Conservation (phyloP, 2,329 filamentous ascomycete species). For the Botryosphaeria agaves region DNA sequence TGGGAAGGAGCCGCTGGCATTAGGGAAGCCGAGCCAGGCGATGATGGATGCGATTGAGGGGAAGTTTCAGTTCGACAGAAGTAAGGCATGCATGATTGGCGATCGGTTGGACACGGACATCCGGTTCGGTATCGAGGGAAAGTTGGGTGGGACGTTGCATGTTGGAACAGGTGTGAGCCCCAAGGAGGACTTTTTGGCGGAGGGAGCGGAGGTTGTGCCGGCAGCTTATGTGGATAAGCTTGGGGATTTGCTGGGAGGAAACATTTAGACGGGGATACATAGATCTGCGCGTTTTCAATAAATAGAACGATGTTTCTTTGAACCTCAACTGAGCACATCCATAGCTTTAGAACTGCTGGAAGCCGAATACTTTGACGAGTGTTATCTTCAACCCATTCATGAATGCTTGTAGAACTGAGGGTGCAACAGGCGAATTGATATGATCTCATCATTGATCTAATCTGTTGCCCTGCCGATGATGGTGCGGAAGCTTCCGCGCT, state of each 20-base stretch:
- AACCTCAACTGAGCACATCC: too few species aligned
- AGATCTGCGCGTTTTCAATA: too few species aligned
- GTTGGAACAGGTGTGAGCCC: slow-evolving; percentile 82
- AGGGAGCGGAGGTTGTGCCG: slow-evolving; percentile 52
- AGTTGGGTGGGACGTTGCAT: slow-evolving; percentile 75
- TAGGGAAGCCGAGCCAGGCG: slow-evolving; percentile 92
- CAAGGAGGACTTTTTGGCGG: slow-evolving; percentile 65
- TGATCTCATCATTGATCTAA: too few species aligned
- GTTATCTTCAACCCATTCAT: too few species aligned
- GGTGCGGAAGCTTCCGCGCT: too few species aligned
- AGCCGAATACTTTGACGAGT: too few species aligned
- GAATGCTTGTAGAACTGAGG: too few species aligned
- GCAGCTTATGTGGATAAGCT: slow-evolving; percentile 72
- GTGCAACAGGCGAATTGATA: too few species aligned
- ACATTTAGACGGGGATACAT: too few species aligned
- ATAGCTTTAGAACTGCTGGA: too few species aligned
- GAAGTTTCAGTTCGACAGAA: slow-evolving; percentile 77
- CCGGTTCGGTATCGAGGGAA: slow-evolving; percentile 80
- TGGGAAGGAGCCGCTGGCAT: slow-evolving; percentile 50
- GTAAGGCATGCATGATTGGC: slow-evolving; percentile 84
- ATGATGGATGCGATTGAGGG: slow-evolving; percentile 99
- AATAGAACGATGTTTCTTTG: too few species aligned
- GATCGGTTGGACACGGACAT: slow-evolving; percentile 93
- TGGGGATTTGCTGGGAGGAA: slow-evolving; percentile 53
- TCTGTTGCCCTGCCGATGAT: too few species aligned